phyloP scores from a whole-genome alignment of 495 filamentous ascomycete species.

The Lophium mytilinum region DNA sequence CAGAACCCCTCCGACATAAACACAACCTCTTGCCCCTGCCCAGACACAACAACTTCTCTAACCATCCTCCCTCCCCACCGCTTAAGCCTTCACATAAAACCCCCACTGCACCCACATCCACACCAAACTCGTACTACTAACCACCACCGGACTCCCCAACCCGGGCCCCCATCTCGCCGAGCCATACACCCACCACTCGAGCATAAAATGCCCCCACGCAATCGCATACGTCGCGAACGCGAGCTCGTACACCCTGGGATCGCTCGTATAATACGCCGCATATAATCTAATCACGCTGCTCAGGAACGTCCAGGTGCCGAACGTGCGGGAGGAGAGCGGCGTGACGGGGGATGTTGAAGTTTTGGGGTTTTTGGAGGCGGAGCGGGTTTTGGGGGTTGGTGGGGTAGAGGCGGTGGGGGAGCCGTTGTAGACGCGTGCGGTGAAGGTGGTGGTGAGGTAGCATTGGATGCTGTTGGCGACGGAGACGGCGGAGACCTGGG shows the following conservation, averaged over 20 bases:
- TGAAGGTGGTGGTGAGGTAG: slow-evolving; percentile 64
- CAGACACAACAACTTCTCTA: too few species aligned
- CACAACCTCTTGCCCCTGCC: too few species aligned
- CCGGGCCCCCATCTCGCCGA: slow-evolving; percentile 61
- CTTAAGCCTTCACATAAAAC: slow-evolving; percentile 53
- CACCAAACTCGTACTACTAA: slow-evolving; percentile 56
- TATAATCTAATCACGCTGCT: slow-evolving; percentile 69
- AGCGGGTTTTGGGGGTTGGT: slow-evolving; percentile 27
- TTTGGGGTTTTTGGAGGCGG: slow-evolving; percentile 29
- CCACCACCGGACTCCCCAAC: slow-evolving; percentile 62
- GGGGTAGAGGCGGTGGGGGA: slow-evolving; percentile 32
- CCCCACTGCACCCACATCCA: slow-evolving; percentile 79
- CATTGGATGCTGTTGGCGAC: slow-evolving; percentile 75
- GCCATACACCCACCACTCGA: slow-evolving; percentile 69
- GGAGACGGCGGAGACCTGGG: slow-evolving; percentile 66
- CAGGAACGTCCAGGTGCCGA: slow-evolving; percentile 87
- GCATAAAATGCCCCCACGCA: slow-evolving; percentile 71
- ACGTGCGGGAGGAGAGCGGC: slow-evolving; percentile 68
- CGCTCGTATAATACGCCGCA: slow-evolving; percentile 74
- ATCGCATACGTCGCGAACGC: slow-evolving; percentile 72
- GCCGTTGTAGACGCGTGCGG: slow-evolving; percentile 66
- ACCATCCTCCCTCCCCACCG: too few species aligned
- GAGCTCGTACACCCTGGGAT: slow-evolving; percentile 64
- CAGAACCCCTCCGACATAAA: too few species aligned
- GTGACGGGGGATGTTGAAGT: slow-evolving; percentile 42